phyloP scores from a whole-genome alignment of 2,329 filamentous ascomycete genomes.

The Tolypocladium ovalisporum region DNA sequence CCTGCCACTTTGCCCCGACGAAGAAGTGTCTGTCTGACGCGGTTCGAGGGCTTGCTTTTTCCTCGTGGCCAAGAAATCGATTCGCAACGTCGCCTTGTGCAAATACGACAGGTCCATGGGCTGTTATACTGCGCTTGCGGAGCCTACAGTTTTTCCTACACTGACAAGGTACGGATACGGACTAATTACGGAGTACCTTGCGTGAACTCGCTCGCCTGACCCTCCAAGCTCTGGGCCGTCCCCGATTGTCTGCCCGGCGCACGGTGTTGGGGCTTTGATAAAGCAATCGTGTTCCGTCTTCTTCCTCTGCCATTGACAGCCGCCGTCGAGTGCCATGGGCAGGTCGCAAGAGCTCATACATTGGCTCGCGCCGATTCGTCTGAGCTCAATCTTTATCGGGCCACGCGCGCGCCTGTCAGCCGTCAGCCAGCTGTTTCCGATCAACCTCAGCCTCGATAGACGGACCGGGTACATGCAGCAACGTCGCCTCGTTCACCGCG shows the following conservation, averaged over 20 bases:
- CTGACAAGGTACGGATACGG: too few relatives aligned
- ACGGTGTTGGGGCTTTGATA: too few relatives aligned
- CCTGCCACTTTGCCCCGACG: not conserved
- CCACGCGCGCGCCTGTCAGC: not conserved
- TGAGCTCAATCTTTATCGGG: not conserved
- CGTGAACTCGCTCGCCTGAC: not conserved
- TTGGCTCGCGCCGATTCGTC: not conserved
- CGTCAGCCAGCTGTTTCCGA: not conserved
- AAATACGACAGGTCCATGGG: not conserved
- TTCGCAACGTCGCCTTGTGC: too few relatives aligned
- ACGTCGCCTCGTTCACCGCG: not conserved
- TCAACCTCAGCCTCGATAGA: not conserved
- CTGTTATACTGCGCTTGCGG: not conserved
- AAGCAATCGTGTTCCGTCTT: not conserved
- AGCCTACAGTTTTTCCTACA: not conserved
- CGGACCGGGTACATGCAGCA: not conserved
- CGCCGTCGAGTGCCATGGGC: not conserved
- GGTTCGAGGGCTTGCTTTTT: not conserved
- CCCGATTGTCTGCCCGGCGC: not conserved
- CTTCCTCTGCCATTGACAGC: not conserved
- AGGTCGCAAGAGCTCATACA: not conserved
- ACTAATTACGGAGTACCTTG: not conserved
- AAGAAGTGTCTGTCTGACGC: not conserved
- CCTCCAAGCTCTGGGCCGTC: not conserved
- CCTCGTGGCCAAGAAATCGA: too few relatives aligned